These are phyloP conservation scores for Gentiana straminea DNA, from an alignment of 257 asterid genomes.

Conservation along the genomic window DNA sequence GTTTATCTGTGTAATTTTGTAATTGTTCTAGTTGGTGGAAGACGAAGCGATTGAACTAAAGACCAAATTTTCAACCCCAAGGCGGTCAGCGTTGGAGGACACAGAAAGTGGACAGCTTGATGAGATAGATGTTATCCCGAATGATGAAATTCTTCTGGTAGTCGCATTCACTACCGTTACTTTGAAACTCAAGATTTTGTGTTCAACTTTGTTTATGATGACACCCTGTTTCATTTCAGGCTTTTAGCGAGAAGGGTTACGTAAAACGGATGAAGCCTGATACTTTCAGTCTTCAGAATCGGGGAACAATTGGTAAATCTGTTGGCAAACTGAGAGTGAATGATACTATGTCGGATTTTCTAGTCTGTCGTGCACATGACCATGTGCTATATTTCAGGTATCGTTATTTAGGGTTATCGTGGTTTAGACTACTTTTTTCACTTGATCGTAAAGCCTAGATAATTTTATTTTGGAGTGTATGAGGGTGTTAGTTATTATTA, in stretches of 20 bases:
- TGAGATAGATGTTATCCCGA: conserved; percentile 87
- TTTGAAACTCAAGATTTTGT: not conserved
- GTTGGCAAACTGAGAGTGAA: conserved; percentile 89
- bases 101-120: conserved; percentile 69
- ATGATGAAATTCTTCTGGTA: conserved; percentile 95
- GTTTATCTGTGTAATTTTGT: conserved; percentile 6
- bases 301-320: conserved; percentile 96
- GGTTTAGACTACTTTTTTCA: too few species aligned
- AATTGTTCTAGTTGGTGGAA: conserved; percentile 50
- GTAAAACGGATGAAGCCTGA: conserved; percentile 94
- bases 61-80: conserved; percentile 68
- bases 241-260: conserved; percentile 94
- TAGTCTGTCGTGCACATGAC: conserved; percentile 93
- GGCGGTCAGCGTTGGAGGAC: conserved; percentile 91
- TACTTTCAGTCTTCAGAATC: conserved; percentile 82
- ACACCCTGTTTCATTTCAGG: conserved; percentile 35
- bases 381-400: conserved; percentile 94
- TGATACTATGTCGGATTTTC: conserved; percentile 89
- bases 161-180: conserved; percentile 7
- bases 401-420: not conserved
- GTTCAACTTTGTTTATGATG: not conserved
- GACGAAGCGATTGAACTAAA: conserved; percentile 83
- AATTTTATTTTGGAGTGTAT: not conserved
- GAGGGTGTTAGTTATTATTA: too few species aligned
- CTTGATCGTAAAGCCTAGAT: too few species aligned